phyloP scores from a whole-genome alignment of 176 grass and related monocot genomes.

The Puccinellia tenuiflora region DNA sequence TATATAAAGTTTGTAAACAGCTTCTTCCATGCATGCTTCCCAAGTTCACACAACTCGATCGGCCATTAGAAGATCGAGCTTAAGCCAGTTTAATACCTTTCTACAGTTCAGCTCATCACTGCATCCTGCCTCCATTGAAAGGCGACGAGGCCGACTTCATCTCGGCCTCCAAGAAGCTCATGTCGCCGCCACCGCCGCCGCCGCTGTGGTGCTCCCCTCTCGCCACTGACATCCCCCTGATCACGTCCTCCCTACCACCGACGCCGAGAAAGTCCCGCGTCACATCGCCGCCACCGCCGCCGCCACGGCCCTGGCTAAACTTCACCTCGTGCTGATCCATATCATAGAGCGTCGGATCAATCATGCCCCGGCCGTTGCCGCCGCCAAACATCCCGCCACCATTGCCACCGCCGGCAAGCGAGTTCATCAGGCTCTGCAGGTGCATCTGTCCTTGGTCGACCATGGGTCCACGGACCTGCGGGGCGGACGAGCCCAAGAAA shows the following conservation, averaged over 20 bases:
- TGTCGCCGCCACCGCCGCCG: conserved; percentile 9
- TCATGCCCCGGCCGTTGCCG: conserved; percentile 16
- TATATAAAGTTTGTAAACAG: background rate
- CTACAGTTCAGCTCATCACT: conserved; percentile 22
- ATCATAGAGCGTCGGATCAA: conserved; percentile 54
- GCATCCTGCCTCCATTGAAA: conserved; percentile 58
- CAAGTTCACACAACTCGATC: background rate
- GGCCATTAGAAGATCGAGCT: background rate
- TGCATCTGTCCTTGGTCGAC: conserved; percentile 54
- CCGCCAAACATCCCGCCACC: conserved; percentile 38
- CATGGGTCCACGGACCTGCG: conserved; percentile 31
- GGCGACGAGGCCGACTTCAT: conserved; percentile 78
- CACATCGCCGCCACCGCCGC: conserved; percentile 37
- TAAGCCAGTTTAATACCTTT: background rate
- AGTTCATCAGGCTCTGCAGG: conserved; percentile 85
- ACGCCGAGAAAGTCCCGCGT: conserved; percentile 95
- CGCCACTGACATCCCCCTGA: conserved; percentile 46
- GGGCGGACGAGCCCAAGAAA: conserved; percentile 23
- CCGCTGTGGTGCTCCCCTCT: conserved; percentile 40
- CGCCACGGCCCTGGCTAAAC: conserved; percentile 41
- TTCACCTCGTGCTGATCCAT: conserved; percentile 67
- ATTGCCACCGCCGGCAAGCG: conserved; percentile 44
- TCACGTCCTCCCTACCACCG: conserved; percentile 31
- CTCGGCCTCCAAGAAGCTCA: conserved; percentile 58
- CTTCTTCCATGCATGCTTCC: conserved; percentile 20